Conservation (phyloP, 1,139 yeast species). For the Suhomyces atakaporum region DNA sequence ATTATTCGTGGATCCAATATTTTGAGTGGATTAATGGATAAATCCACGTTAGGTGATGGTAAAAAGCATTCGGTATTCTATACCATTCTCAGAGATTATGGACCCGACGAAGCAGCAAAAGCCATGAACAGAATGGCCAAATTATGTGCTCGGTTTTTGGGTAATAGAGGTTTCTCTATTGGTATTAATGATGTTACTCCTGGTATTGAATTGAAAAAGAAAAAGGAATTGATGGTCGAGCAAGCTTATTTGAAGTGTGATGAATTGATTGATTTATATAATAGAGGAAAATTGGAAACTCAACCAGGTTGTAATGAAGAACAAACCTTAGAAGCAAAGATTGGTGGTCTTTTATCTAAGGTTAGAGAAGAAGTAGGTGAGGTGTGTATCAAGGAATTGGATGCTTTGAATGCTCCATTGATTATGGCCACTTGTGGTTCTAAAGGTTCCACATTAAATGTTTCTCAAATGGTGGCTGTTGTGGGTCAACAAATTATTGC, state of each 20-base stretch:
- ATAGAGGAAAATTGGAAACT: constrained; percentile 88
- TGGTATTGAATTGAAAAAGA: constrained; percentile 69
- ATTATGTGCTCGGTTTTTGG: constrained; percentile 90
- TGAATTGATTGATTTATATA: constrained; percentile 76
- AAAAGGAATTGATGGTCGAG: constrained; percentile 89
- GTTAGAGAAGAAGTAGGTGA: constrained; percentile 99
- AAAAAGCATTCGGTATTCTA: constrained; percentile 96
- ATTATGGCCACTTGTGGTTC: constrained; percentile 99
- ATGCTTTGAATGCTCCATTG: constrained; percentile 89
- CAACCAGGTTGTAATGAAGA: constrained; percentile 99
- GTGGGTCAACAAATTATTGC: constrained; percentile 99
- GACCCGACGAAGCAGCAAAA: constrained; percentile 90
- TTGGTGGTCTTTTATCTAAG: constrained; percentile 92
- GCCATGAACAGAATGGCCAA: constrained; percentile 99
- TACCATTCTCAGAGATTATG: constrained; percentile 91
- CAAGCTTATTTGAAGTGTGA: constrained; percentile 91
- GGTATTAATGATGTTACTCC: constrained; percentile 99
- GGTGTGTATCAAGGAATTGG: constrained; percentile 90
- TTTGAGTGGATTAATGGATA: constrained; percentile 95
- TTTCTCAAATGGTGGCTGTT: constrained; percentile 99
- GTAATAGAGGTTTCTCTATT: constrained; percentile 94
- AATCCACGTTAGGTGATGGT: constrained; percentile 95
- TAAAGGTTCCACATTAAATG: constrained; percentile 96
- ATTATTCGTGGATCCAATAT: constrained; percentile 87
- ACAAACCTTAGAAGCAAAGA: constrained; percentile 95